Conservation (phyloP, 495 filamentous ascomycete genomes). For the Penicillium desertorum region DNA sequence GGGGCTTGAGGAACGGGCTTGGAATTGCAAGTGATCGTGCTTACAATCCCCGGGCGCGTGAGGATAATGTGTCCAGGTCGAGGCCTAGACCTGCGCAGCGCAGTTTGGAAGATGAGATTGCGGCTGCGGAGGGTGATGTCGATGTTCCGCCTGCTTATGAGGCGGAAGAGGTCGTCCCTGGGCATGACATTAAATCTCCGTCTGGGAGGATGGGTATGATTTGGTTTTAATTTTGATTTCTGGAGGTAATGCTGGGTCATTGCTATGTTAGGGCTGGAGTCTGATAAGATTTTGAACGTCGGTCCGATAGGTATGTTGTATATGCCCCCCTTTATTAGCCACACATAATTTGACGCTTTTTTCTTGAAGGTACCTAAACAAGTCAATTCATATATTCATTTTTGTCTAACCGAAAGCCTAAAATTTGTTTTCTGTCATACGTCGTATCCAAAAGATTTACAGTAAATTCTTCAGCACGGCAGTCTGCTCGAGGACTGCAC, state of each 20-base stretch:
- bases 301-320: background rate
- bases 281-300: background rate
- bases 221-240: background rate
- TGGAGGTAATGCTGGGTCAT: background rate
- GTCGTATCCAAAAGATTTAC: constrained; percentile 21
- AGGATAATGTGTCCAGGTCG: background rate
- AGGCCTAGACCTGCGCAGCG: background rate
- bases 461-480: constrained; percentile 58
- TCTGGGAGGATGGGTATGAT: constrained; percentile 11
- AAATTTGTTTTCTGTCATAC: constrained; percentile 10
- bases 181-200: constrained; percentile 17
- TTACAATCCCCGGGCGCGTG: background rate
- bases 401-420: constrained; percentile 30
- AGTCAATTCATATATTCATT: constrained; percentile 13
- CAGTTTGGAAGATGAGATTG: constrained; percentile 3
- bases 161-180: background rate
- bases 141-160: constrained; percentile 25
- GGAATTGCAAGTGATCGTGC: background rate
- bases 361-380: background rate
- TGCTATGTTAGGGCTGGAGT: background rate
- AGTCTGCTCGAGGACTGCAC: constrained; percentile 76
- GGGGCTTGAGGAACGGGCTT: background rate
- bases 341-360: background rate
- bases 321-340: background rate
- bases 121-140: background rate